Base-by-base conservation (phyloP, 805 yeast species). In the Cyberlindnera americana region DNA sequence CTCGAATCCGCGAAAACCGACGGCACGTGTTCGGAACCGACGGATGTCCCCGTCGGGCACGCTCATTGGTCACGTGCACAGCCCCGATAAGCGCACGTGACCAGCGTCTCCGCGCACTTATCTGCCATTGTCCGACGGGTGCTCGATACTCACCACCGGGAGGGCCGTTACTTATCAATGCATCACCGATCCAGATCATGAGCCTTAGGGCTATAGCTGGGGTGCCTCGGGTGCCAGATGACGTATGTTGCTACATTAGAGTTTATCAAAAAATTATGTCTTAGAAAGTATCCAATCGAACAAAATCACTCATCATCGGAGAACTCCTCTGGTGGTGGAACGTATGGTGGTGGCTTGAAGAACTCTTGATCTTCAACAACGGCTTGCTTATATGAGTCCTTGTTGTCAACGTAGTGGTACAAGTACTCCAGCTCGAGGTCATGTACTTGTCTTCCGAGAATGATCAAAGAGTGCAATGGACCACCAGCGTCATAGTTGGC, bases 391-490 rank as follows among this genome's bases (percentile, higher is more conserved):
- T 75, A 77, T 14, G 62, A 60, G 14, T 66, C 77, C 49, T 61
- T 69, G 43, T 87, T 73, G 41, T 77, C 82, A 22, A 84, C 83
- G 64, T 78, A 91, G 53, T 79, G 90, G 44, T 81, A 67, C 59
- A 93, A 65, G 57, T 82, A 91, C 51, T 90, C 96, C 52, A 87
- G 63, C 61, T 91, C 99, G 44, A 91, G 73, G 46, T 91, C 98
- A 57, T 91, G 99, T 18, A 89, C 90, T 66, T 82, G 91, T 74
- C 95, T 77, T 18, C 99, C 99, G 38, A 91, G 70, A 66, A 91
- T 81, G 35, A 91, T 80, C 53, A 91, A 73, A 9, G 98, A 87
- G 61, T 91, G 99, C 52, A 91, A 69, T 21, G 99, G 99, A 56
- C 81, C 95, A 31, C 99, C 99, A 11, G 95, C 77, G 49, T 90